phyloP scores from a whole-genome alignment of 2,329 filamentous ascomycete species.

The Ophiosphaerella herpotricha region DNA sequence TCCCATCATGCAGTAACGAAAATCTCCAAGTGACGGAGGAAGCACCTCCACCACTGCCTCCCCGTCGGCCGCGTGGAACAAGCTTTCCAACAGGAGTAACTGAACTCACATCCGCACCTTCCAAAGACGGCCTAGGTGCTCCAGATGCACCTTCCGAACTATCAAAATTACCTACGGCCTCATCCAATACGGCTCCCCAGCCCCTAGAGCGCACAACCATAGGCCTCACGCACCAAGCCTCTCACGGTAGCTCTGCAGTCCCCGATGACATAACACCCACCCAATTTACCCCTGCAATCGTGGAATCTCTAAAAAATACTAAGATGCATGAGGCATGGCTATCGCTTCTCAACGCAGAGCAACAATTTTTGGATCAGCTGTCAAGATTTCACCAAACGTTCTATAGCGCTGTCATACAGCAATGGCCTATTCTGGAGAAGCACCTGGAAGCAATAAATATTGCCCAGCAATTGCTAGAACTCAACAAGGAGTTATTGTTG shows the following conservation, averaged over 20 bases:
- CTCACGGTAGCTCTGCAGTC: constrained; percentile 9
- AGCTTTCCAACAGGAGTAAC: neutral
- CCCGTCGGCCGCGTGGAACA: constrained; percentile 23
- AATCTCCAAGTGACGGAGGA: neutral
- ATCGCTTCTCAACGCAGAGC: constrained; percentile 25
- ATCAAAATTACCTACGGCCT: constrained; percentile 21
- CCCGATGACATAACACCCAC: neutral
- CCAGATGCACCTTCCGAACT: constrained; percentile 9
- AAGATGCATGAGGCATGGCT: constrained; percentile 31
- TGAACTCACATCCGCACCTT: constrained; percentile 4
- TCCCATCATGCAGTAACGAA: constrained; percentile 14
- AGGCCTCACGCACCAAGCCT: constrained; percentile 18
- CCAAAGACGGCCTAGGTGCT: constrained; percentile 14
- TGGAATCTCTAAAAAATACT: constrained; percentile 10
- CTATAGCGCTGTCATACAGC: constrained; percentile 26
- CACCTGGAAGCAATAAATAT: constrained; percentile 28
- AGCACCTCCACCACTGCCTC: constrained; percentile 20
- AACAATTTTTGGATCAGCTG: constrained; percentile 31
- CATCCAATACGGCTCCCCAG: constrained; percentile 19
- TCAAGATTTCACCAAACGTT: constrained; percentile 31
- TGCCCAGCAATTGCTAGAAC: constrained; percentile 19
- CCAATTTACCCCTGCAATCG: neutral
- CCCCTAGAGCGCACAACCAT: constrained; percentile 11
- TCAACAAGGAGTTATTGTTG: constrained; percentile 27
- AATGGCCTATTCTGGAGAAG: constrained; percentile 34